Evolutionary conservation across 768 basidiomycete genomes (phyloP), one percentile per base, ranked within the genome.

Genomic region (Xerocomellus chrysenteron): DNA sequence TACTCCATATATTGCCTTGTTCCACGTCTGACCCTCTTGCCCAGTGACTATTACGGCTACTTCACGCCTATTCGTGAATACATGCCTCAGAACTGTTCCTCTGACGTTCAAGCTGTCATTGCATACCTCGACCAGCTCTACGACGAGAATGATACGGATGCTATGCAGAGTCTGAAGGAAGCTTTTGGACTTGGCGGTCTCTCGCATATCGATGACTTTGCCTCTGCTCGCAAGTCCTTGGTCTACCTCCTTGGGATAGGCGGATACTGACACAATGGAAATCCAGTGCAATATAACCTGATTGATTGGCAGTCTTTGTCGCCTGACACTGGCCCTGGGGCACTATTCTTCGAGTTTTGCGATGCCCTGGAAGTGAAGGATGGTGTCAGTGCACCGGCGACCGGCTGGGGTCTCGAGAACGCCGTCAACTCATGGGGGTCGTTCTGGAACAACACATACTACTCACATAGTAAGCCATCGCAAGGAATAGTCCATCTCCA

Each of bases 1-100:
- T 6, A 4, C 17, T 63, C 60, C 13, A 1, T 37, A 4, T 46
- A 1, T 3, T 37, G 12, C 7, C 21, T 33, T 13, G 14, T 43
- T 42, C n/a, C 2, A 12, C 4, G n/a, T 52, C 43, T 50, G 39
- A 51, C 41, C 28, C n/a, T 17, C 14, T 8, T 46, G n/a, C 24
- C 10, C 33, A 68, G 67, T 14, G 56, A 69, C n/a, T 66, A 54
- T 43, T 61, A 63, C 26, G 75, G 75, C 59, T 91, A 89, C 64
- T 89, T 87, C 68, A 87, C 88, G 56, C 87, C 87, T 13, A 81
- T 87, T 60, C 82, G 82, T 16, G 75, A 81, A 60, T 73, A 82
- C 63, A 89, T 88, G 86, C 84, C 87, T 2, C 60, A 61, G 59
- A 90, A 91, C 68, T 91, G 89, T 71, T 88, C 87, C 9, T 80